These are phyloP conservation scores for Colletotrichum musicola DNA, from an alignment of 2,329 filamentous ascomycete genomes.

Conservation along the genomic window DNA sequence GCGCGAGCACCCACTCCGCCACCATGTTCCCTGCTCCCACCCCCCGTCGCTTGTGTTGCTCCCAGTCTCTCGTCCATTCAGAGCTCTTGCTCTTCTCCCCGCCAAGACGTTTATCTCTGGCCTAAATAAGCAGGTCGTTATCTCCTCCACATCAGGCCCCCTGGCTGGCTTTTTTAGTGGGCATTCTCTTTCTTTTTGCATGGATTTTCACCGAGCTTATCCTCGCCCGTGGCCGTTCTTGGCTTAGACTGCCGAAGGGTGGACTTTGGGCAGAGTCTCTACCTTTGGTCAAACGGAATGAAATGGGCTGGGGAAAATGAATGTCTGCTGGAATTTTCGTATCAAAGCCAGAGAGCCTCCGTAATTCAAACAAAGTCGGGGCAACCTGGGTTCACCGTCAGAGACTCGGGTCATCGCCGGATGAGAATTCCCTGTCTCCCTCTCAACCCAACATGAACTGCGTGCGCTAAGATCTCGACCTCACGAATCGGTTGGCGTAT, in stretches of 20 bases:
- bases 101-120: conserved; percentile 39
- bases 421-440: conserved; percentile 7
- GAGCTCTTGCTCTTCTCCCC: conserved; percentile 20
- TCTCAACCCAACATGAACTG: background rate
- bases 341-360: too few species aligned
- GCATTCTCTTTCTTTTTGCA: conserved; percentile 1
- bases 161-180: conserved; percentile 1
- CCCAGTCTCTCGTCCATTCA: conserved; percentile 24
- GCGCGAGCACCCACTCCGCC: conserved; percentile 11
- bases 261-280: conserved; percentile 15
- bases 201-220: conserved; percentile 34
- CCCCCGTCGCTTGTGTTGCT: conserved; percentile 6
- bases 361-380: too few species aligned
- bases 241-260: conserved; percentile 32
- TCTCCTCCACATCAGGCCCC: conserved; percentile 28
- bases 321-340: background rate
- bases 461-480: background rate
- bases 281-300: background rate
- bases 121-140: conserved; percentile 39
- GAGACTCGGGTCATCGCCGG: conserved; percentile 12
- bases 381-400: background rate
- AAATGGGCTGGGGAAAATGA: background rate
- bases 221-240: conserved; percentile 27
- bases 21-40: conserved; percentile 33
- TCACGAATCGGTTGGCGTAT: conserved; percentile 18